Base-by-base conservation (phyloP, 257 asterid genomes). In the Primulina tabacum region DNA sequence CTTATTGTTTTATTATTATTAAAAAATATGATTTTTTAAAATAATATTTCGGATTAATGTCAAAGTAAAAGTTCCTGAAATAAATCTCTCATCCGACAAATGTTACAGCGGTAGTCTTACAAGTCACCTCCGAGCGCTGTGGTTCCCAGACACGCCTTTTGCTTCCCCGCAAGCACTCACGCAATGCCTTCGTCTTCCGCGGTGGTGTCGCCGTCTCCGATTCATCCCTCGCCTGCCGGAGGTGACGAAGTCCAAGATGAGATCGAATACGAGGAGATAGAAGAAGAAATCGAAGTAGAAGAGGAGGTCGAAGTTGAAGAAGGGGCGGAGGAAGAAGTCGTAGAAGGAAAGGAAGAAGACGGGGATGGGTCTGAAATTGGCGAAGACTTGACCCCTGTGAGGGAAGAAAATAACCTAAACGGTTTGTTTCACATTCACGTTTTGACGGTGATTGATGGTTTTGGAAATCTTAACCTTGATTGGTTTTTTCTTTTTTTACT, bases 251-350 rank as follows among this genome's bases (percentile, higher is more conserved):
- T 56, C 26, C 77, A 81, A 6, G 81, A 77, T 37, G 88, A 77
- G 69, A 74, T 75, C 57, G 90, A 68, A 34, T 71, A 78, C 71
- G 87, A 82, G 70, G 89, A 84, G 57, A 71, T 79, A 7, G 89
- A 82, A 12, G 85, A 75, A 52, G 87, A 83, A 53, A 50, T 78
- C 30, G 92, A 84, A 32, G 89, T 69, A 0, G 86, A 76, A 33
- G 82, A 65, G 33, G 90, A 80, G 47, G 67, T 64, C 6, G 83
- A 79, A 28, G 80, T 62, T 47, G 80, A 73, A 14, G 79, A 56
- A 11, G 78, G 38, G 73, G 30, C 24, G 53, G 76, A 71, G 14
- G 74, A 50, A 7, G 59, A 63, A 16, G 66, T 30, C 1, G 84
- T 66, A 8, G 81, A 73, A 18, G 84, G 80, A 43, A 30, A 65